Base-by-base conservation (phyloP, 257 asterid species). In the Linaria vulgaris region DNA sequence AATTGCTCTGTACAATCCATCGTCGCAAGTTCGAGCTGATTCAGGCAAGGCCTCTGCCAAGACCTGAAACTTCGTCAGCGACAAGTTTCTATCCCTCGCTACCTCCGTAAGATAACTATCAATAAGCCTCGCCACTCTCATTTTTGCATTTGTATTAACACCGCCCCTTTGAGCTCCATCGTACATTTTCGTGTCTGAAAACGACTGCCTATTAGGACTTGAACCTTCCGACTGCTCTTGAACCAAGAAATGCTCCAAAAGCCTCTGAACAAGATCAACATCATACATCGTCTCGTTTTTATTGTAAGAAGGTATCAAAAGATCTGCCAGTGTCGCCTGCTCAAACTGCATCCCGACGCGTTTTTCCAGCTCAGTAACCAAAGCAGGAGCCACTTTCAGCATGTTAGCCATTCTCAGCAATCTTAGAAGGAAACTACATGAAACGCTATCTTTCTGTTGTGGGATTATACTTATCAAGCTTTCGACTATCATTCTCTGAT, bases 291-390 rank as follows among this genome's bases (percentile, higher is more conserved):
- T 85, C 59, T 86, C 97, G 21, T 57, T 76, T 63, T 83, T 86
- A 75, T 50, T 76, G 68, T 85, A 91, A 34, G 82, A 74, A 10
- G 96, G 97, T 17, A 91, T 85, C 25, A 86, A 82, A 1, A 91
- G 90, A 69, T 91, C 98, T 9, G 80, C 73, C 78, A 88, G 64
- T 1, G 86, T 70, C 0, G 98, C 98, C 72, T 91, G 97, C 44
- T 91, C 98, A 30, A 91, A 79, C 59, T 88, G 97, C 98, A 91
- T 91, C 59, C 98, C 98, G 0, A 88, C 97, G 16, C 95, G 79
- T 63, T 91, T 91, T 59, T 91, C 98, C 76, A 91, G 72, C 77
- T 91, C 98, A 3, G 97, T 91, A 6, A 88, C 87, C 63, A 91
- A 68, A n/a, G 98, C 98, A 7, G 90, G 87, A 3, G 98, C 96